Evolutionary conservation across 192 early-diverging fungal genomes (phyloP), one percentile per base, ranked within the genome.

Genomic region (Helicostylum pulchrum): DNA sequence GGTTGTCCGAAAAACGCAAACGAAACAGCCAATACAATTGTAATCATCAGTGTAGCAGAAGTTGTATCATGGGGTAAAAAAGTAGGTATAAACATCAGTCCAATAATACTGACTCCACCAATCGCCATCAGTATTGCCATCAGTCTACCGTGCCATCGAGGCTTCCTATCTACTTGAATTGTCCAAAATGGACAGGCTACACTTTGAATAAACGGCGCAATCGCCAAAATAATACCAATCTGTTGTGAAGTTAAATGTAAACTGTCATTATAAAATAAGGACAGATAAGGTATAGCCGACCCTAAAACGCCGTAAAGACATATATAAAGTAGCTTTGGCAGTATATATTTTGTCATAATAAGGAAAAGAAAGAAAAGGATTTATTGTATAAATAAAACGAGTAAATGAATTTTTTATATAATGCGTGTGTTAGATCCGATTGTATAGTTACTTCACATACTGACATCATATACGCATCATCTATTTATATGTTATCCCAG

Each of bases 111-210:
- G 4, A 56, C 0, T 7, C 66, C 70, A 43, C 71, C 75, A 0
- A 68, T 51, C 9, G 36, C 15, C 61, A 64, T 59, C 1, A 61
- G 48, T 12, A 54, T 15, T 2, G 62, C 66, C 65, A 76, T 72
- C 1, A 76, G 42, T 10, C 17, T 26, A 36, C 66, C 59, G 36
- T 76, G 75, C 50, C 62, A 52, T 5, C 53, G 56, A 19, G 71
- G 71, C 47, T 55, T 65, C 48, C 49, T 60, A 26, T 76, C 75
- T 15, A 64, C 75, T 3, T 73, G 21, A 2, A 62, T 42, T 0
- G 75, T 72, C 75, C 75, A 76, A 14, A 76, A 54, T 11, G 75
- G 75, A 31, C 75, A 76, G 15, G 71, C 63, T 26, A 76, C n/a
- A 30, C 66, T 64, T 32, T 72, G 63, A 42, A 76, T 54, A 59